Percentiles rank a stretch among this genome's conserved stretches.
Evolutionary conservation across 306 rosid species (phyloP).

Genomic region (Gynostemma pentaphyllum): DNA sequence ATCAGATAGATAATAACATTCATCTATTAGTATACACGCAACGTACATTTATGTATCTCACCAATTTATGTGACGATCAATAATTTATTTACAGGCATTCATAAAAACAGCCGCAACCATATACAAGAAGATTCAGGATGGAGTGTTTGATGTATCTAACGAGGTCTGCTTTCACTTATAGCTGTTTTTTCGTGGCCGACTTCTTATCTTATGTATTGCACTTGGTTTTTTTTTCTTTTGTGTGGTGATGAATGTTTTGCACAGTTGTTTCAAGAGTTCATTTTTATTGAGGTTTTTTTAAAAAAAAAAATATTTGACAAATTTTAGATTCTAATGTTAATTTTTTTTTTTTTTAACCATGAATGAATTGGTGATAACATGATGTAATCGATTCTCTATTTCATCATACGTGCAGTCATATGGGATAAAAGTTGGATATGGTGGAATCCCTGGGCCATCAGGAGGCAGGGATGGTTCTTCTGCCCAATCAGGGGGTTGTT

Average conservation of each 20-base stretch:
- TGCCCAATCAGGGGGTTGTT: slow-evolving; percentile 74
- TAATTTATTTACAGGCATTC: slow-evolving; percentile 51
- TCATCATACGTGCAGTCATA: slow-evolving; percentile 55
- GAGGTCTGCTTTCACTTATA: slow-evolving; percentile 44
- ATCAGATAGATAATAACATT: not conserved
- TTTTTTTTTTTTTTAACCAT: not conserved
- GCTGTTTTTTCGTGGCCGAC: not conserved
- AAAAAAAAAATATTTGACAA: too few relatives aligned
- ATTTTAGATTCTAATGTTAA: not conserved
- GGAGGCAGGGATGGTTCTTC: slow-evolving; percentile 89
- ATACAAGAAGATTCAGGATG: slow-evolving; percentile 89
- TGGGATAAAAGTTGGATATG: slow-evolving; percentile 96
- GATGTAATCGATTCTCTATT: not conserved
- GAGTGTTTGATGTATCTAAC: slow-evolving; percentile 93
- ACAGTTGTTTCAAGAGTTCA: not conserved
- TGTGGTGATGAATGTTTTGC: not conserved
- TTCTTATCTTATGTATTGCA: not conserved
- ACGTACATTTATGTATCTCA: not conserved
- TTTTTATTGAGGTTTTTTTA: not conserved
- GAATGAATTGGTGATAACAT: not conserved
- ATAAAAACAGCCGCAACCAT: slow-evolving; percentile 92
- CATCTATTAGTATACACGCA: not conserved
- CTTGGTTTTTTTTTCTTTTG: not conserved
- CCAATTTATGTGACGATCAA: not conserved
- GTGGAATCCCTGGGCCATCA: slow-evolving; percentile 97